Conservation (phyloP, 2,329 filamentous ascomycete species). For the Cytospora schulzeri region DNA sequence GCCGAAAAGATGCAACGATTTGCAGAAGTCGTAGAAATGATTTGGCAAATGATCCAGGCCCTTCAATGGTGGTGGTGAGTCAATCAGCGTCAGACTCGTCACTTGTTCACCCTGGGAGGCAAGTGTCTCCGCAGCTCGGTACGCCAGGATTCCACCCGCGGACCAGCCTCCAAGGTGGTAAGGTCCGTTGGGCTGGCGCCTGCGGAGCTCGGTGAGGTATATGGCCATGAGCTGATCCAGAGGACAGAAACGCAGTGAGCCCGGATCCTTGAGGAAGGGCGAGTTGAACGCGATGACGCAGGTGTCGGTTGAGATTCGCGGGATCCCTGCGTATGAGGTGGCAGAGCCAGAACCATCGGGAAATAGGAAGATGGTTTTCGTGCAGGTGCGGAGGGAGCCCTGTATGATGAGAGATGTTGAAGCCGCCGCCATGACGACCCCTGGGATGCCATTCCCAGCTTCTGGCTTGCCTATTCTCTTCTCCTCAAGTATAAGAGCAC, state of each 20-base stretch:
- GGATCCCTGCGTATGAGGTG: slow-evolving; percentile 65
- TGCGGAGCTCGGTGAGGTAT: slow-evolving; percentile 70
- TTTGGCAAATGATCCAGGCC: slow-evolving; percentile 4
- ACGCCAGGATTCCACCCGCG: slow-evolving; percentile 68
- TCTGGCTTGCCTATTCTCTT: background rate
- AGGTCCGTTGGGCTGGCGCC: slow-evolving; percentile 67
- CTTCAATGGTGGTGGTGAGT: background rate
- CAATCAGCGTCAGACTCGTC: background rate
- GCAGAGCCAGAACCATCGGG: slow-evolving; percentile 61
- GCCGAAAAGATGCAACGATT: slow-evolving; percentile 12
- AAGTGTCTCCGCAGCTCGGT: background rate
- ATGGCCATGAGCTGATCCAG: slow-evolving; percentile 65
- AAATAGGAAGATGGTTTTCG: slow-evolving; percentile 52
- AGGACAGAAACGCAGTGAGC: slow-evolving; percentile 61
- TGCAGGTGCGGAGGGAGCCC: slow-evolving; percentile 51
- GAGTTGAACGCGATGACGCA: slow-evolving; percentile 64
- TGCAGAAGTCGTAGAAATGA: slow-evolving; percentile 18
- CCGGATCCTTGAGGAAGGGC: slow-evolving; percentile 69
- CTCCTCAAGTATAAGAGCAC: slow-evolving; percentile 40
- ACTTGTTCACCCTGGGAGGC: background rate
- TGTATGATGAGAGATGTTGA: slow-evolving; percentile 47
- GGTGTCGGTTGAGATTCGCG: slow-evolving; percentile 49
- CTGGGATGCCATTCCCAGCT: background rate
- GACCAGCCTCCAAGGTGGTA: slow-evolving; percentile 74
- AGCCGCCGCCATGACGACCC: background rate